Percentiles rank a stretch among this genome's conserved stretches.
These are phyloP conservation scores for Metschnikowia cubensis DNA, from an alignment of 805 yeast genomes.

Conservation along the genomic window DNA sequence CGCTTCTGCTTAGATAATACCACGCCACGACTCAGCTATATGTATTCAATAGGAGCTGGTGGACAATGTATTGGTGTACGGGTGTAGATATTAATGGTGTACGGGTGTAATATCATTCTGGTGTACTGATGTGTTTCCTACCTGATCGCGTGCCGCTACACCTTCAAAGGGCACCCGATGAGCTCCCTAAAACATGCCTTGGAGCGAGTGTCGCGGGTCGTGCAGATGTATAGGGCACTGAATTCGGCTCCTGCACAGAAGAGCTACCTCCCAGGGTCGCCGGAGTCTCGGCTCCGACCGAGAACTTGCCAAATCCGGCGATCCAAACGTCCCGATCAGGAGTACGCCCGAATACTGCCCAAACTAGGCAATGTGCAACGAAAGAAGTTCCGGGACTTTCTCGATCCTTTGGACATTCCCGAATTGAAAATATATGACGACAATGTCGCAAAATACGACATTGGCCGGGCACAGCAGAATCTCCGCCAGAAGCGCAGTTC, in stretches of 20 bases:
- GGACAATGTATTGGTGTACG: background rate
- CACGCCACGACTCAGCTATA: too few relatives aligned
- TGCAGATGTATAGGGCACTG: slow-evolving; percentile 16
- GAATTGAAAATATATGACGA: slow-evolving; percentile 31
- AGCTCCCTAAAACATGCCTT: slow-evolving; percentile 32
- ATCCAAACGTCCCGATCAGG: slow-evolving; percentile 1
- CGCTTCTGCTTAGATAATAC: too few relatives aligned
- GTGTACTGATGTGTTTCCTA: background rate
- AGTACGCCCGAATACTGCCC: slow-evolving; percentile 12
- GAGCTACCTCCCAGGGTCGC: background rate
- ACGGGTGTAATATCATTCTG: background rate
- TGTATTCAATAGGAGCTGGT: background rate
- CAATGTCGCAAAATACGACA: slow-evolving; percentile 21
- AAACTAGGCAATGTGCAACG: slow-evolving; percentile 18
- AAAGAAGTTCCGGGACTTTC: slow-evolving; percentile 28
- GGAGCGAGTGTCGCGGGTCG: slow-evolving; percentile 30
- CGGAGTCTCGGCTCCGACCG: background rate
- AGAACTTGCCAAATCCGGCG: slow-evolving; percentile 8
- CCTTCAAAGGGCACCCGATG: slow-evolving; percentile 17
- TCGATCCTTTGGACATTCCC: slow-evolving; percentile 32
- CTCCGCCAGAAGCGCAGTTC: slow-evolving; percentile 22
- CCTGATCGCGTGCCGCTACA: background rate
- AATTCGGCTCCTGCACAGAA: background rate
- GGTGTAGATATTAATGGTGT: background rate
- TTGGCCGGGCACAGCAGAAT: slow-evolving; percentile 21